phyloP scores from a whole-genome alignment of 2,329 filamentous ascomycete genomes.

The Helotiales sp. region DNA sequence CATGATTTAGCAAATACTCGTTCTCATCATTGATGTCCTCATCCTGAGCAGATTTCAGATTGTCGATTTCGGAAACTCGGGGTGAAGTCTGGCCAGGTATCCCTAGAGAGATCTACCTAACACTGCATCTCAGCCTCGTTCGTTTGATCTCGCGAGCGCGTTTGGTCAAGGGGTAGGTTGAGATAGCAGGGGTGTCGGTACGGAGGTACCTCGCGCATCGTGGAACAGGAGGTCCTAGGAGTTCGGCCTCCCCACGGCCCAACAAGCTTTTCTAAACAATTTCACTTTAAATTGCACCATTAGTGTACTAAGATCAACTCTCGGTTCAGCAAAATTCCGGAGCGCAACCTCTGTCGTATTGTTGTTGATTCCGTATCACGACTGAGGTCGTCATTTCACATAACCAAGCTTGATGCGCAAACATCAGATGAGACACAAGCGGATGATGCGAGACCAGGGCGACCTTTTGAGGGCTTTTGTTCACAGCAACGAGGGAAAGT shows the following conservation, averaged over 20 bases:
- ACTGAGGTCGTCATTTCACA: not conserved
- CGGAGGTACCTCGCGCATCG: slow-evolving; percentile 9
- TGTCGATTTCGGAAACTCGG: not conserved
- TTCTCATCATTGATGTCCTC: too few species aligned
- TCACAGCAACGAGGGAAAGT: not conserved
- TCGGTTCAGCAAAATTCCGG: not conserved
- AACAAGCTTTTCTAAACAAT: not conserved
- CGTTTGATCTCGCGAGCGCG: not conserved
- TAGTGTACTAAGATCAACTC: not conserved
- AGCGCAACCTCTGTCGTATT: not conserved
- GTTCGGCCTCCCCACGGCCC: not conserved
- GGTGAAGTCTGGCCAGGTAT: not conserved
- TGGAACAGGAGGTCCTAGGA: not conserved
- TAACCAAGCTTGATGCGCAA: not conserved
- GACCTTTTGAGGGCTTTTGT: not conserved
- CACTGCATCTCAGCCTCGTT: not conserved
- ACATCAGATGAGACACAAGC: not conserved
- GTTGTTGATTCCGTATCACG: not conserved
- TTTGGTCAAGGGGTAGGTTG: not conserved
- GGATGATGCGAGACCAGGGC: not conserved
- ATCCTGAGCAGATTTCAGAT: not conserved
- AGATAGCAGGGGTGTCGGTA: slow-evolving; percentile 1
- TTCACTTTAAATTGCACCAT: not conserved
- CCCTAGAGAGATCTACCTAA: not conserved
- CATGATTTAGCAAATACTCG: too few species aligned